Conservation (phyloP, 1,284 basidiomycete species). For the Rhodotorula sp. region DNA sequence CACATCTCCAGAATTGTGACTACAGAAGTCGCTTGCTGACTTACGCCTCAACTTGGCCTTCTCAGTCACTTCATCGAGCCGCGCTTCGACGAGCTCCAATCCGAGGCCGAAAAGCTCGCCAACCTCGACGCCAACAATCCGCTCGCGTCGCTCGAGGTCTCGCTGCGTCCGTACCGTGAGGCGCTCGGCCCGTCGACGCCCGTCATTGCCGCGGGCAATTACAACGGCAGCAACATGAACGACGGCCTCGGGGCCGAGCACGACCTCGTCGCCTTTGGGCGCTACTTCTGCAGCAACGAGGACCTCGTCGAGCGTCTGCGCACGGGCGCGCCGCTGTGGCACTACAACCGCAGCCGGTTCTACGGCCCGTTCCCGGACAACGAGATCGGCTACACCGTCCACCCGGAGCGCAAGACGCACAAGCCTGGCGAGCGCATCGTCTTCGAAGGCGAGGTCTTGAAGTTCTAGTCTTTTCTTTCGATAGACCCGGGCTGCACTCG, state of each 20-base stretch:
- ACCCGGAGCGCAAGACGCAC: slow-evolving; percentile 21
- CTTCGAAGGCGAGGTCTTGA: not conserved
- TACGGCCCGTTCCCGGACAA: slow-evolving; percentile 48
- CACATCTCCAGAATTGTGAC: too few species aligned
- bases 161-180: slow-evolving; percentile 45
- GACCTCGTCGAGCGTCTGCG: slow-evolving; percentile 58
- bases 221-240: slow-evolving; percentile 46
- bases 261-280: slow-evolving; percentile 56
- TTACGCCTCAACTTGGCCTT: not conserved
- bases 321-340: slow-evolving; percentile 45
- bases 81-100: slow-evolving; percentile 46
- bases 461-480: not conserved
- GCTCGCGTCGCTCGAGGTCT: slow-evolving; percentile 20
- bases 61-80: slow-evolving; percentile 46
- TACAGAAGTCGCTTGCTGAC: not conserved
- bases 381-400: slow-evolving; percentile 47
- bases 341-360: slow-evolving; percentile 45
- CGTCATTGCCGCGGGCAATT: slow-evolving; percentile 49
- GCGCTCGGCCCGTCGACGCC: slow-evolving; percentile 38
- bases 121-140: slow-evolving; percentile 16
- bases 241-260: slow-evolving; percentile 59
- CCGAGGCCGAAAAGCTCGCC: slow-evolving; percentile 49
- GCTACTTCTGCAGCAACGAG: slow-evolving; percentile 57
- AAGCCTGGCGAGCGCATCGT: slow-evolving; percentile 1
- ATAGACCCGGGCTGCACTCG: not conserved